phyloP scores from a whole-genome alignment of 2,329 filamentous ascomycete species.

The Ustulina deusta region DNA sequence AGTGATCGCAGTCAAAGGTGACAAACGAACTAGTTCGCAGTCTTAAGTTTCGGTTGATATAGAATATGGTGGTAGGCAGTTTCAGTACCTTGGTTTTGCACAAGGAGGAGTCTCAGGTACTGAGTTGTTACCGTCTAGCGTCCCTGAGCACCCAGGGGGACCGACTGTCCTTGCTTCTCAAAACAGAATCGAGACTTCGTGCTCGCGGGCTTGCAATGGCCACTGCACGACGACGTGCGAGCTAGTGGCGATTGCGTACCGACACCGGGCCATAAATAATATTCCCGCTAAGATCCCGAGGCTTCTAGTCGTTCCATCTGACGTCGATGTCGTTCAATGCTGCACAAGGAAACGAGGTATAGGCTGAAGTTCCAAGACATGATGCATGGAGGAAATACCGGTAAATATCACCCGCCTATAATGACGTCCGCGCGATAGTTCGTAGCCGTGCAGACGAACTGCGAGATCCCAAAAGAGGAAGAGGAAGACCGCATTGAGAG shows the following conservation, averaged over 20 bases:
- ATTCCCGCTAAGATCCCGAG: background rate
- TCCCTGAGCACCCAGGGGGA: background rate
- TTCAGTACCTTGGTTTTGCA: background rate
- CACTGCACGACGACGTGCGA: background rate
- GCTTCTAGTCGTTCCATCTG: background rate
- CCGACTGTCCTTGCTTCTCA: background rate
- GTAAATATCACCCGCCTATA: background rate
- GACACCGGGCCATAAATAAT: background rate
- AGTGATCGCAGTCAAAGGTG: background rate
- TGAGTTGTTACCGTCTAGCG: background rate
- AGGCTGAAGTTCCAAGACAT: background rate
- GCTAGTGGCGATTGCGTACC: background rate
- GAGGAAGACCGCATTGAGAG: slow-evolving; percentile 18
- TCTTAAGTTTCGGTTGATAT: background rate
- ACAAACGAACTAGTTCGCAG: background rate
- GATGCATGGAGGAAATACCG: slow-evolving; percentile 1
- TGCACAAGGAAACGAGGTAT: background rate
- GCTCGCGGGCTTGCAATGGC: background rate
- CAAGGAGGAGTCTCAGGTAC: background rate
- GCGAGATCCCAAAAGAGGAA: slow-evolving; percentile 4
- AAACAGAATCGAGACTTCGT: background rate
- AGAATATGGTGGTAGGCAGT: background rate
- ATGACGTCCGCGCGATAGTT: slow-evolving; percentile 3
- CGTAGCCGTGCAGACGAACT: slow-evolving; percentile 10
- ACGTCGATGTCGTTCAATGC: background rate